Percentiles rank a stretch among this genome's conserved stretches.
These are phyloP conservation scores for Calcarisporium arbuscula DNA, from an alignment of 2,329 filamentous ascomycete genomes.

Conservation along the genomic window DNA sequence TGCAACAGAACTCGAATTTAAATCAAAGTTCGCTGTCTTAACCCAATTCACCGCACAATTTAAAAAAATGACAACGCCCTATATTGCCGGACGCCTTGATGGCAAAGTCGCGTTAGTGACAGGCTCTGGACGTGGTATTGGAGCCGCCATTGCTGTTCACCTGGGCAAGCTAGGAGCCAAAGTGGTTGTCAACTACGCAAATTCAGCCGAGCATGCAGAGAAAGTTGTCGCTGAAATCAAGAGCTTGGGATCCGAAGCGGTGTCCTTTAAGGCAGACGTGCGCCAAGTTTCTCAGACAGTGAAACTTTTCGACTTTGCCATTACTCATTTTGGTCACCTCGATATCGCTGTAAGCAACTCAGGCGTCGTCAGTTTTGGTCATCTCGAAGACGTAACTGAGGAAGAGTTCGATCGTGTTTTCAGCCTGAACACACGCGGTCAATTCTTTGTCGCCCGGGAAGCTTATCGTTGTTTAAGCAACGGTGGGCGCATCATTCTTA, in stretches of 20 bases:
- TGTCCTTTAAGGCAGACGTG: conserved; percentile 63
- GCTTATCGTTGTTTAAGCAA: conserved; percentile 64
- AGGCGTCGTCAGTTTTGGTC: conserved; percentile 62
- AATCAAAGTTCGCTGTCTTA: too few relatives aligned
- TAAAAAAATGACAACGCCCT: too few relatives aligned
- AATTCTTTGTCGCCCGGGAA: conserved; percentile 67
- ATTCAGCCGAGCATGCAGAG: conserved; percentile 50
- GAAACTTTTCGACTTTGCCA: conserved; percentile 55
- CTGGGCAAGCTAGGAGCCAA: conserved; percentile 51
- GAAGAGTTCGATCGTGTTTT: conserved; percentile 69
- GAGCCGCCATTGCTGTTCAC: conserved; percentile 51
- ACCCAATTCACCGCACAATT: too few relatives aligned
- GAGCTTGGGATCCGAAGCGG: conserved; percentile 52
- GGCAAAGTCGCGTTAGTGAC: conserved; percentile 30
- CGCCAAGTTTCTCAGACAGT: conserved; percentile 57
- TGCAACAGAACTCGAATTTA: too few relatives aligned
- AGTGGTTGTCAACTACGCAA: conserved; percentile 54
- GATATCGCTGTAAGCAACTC: conserved; percentile 67
- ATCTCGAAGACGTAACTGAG: conserved; percentile 61
- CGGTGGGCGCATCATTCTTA: conserved; percentile 65
- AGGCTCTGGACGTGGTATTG: conserved; percentile 49
- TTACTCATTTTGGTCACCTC: conserved; percentile 58
- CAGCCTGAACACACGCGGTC: conserved; percentile 60
- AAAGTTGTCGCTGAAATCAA: conserved; percentile 48
- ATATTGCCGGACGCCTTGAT: conserved; percentile 15